phyloP scores from a whole-genome alignment of 2,329 filamentous ascomycete species.

The Neobulgaria alba region DNA sequence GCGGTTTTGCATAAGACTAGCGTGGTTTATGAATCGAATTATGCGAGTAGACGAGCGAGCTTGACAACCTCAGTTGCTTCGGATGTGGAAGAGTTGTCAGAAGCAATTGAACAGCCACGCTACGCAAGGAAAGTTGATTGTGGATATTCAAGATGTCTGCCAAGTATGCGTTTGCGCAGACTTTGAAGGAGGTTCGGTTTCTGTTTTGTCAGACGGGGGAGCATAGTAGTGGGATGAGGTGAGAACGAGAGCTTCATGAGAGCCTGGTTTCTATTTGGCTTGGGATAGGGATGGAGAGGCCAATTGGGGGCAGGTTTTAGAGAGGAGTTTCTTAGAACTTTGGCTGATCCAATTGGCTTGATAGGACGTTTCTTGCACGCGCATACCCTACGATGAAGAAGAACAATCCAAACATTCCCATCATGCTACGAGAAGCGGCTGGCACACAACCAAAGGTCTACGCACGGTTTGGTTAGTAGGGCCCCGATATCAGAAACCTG shows the following conservation, averaged over 20 bases:
- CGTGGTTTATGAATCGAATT: no score
- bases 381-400: conserved; percentile 99
- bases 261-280: background rate
- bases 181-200: conserved; percentile 92
- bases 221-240: conserved; percentile 84
- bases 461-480: conserved; percentile 75
- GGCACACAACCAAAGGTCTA: conserved; percentile 80
- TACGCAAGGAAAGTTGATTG: no score
- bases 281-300: background rate
- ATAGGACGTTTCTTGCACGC: conserved; percentile 78
- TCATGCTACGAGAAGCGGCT: conserved; percentile 86
- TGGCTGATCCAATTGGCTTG: conserved; percentile 1
- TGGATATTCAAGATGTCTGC: conserved; percentile 61
- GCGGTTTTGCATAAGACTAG: no score
- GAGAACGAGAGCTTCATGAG: conserved; percentile 26
- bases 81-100: no score
- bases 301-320: background rate
- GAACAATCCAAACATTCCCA: conserved; percentile 89
- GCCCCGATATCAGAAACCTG: background rate
- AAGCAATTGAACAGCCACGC: no score
- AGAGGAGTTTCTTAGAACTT: background rate
- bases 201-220: conserved; percentile 93
- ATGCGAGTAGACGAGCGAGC: no score
- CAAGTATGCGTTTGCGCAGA: conserved; percentile 86
- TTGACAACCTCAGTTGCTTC: no score